Percentiles rank a stretch among this genome's conserved stretches.
Evolutionary conservation across 2,329 filamentous ascomycete species (phyloP).

Genomic region (Aspergillus chevalieri): DNA sequence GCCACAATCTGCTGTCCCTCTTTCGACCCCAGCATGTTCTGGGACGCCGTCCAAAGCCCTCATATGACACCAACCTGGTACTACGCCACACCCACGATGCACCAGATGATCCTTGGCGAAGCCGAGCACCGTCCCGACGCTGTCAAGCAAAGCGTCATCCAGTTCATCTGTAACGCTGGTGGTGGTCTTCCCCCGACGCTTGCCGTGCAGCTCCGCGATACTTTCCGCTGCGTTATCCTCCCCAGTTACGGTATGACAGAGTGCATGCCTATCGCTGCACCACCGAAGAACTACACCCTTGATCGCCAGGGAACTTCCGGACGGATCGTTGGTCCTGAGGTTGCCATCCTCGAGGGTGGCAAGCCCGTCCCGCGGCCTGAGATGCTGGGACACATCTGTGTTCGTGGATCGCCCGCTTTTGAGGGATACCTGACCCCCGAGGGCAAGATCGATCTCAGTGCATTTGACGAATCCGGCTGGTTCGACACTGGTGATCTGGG

Average conservation of each 20-base stretch:
- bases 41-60: slow-evolving; percentile 47
- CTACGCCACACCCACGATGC: slow-evolving; percentile 55
- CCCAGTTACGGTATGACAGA: slow-evolving; percentile 58
- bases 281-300: slow-evolving; percentile 47
- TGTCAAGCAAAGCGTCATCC: slow-evolving; percentile 40
- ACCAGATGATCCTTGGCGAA: slow-evolving; percentile 49
- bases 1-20: slow-evolving; percentile 50
- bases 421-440: slow-evolving; percentile 29
- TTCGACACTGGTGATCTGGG: slow-evolving; percentile 53
- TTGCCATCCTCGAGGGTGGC: slow-evolving; percentile 44
- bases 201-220: slow-evolving; percentile 44
- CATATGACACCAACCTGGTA: slow-evolving; percentile 48
- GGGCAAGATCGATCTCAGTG: slow-evolving; percentile 8
- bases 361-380: slow-evolving; percentile 26
- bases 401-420: slow-evolving; percentile 49
- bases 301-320: slow-evolving; percentile 51
- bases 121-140: slow-evolving; percentile 36
- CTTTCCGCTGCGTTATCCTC: slow-evolving; percentile 48
- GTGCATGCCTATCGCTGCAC: slow-evolving; percentile 55
- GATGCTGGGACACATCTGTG: slow-evolving; percentile 45
- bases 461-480: slow-evolving; percentile 46
- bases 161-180: slow-evolving; percentile 53
- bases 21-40: slow-evolving; percentile 52
- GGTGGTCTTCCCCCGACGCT: slow-evolving; percentile 49
- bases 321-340: slow-evolving; percentile 47